Conservation (phyloP, 768 basidiomycete species). For the Tremella fuciformis region DNA sequence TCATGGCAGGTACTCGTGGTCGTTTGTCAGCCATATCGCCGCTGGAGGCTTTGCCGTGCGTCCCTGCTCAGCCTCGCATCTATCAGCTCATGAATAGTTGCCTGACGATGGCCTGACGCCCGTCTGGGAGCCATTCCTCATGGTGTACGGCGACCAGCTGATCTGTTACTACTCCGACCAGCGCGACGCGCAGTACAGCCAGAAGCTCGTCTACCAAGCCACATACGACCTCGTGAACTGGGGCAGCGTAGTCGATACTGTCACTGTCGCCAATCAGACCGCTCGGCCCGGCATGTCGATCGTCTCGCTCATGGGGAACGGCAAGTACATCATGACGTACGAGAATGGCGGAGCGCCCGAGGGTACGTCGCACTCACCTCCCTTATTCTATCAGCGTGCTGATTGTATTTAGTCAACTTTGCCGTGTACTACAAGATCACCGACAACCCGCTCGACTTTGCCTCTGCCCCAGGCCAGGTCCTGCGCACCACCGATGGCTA, state of each 20-base stretch:
- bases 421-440: conserved; percentile 31
- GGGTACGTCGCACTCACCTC: conserved; percentile 7
- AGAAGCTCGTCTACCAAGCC: conserved; percentile 28
- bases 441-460: conserved; percentile 20
- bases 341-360: conserved; percentile 25
- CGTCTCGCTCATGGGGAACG: conserved; percentile 16
- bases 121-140: conserved; percentile 33
- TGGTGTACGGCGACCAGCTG: conserved; percentile 25
- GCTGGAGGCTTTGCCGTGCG: conserved; percentile 19
- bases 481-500: conserved; percentile 15
- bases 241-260: conserved; percentile 26
- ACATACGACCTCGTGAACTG: conserved; percentile 21
- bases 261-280: conserved; percentile 14
- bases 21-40: conserved; percentile 27
- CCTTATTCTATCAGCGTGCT: not conserved
- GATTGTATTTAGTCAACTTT: conserved; percentile 9
- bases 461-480: conserved; percentile 6
- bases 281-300: conserved; percentile 28
- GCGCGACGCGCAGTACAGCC: conserved; percentile 25
- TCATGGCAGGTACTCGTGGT: conserved; percentile 19
- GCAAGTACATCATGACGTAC: conserved; percentile 28
- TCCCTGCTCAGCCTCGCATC: not conserved
- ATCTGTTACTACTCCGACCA: conserved; percentile 34
- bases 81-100: conserved; percentile 3
- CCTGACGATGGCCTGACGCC: conserved; percentile 12